Evolutionary conservation across 768 basidiomycete genomes (phyloP).

Genomic region (Terana coerulea): DNA sequence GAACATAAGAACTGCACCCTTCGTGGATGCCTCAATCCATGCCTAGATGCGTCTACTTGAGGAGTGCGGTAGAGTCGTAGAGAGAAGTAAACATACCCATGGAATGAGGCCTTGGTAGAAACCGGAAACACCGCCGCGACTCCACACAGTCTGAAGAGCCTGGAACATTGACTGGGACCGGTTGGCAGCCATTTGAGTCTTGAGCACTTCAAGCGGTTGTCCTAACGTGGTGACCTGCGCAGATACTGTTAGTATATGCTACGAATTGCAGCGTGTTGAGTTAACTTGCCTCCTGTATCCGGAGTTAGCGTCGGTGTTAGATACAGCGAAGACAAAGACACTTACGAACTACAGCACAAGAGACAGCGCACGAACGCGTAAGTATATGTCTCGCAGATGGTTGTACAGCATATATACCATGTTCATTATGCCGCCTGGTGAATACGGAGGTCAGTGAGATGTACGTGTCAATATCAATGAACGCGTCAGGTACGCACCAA

Average conservation of each 20-base stretch:
- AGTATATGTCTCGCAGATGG: conserved; percentile 10
- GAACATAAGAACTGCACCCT: conserved; percentile 94
- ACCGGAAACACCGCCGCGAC: conserved; percentile 82
- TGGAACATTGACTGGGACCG: conserved; percentile 87
- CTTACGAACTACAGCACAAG: conserved; percentile 34
- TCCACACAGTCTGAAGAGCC: conserved; percentile 84
- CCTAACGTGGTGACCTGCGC: conserved; percentile 92
- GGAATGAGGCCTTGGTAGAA: conserved; percentile 99
- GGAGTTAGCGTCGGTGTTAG: conserved; percentile 17
- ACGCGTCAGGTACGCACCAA: conserved; percentile 58
- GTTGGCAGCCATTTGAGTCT: conserved; percentile 99
- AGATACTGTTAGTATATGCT: background rate
- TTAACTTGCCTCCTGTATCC: conserved; percentile 71
- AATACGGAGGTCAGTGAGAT: conserved; percentile 17
- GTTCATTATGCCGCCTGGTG: conserved; percentile 94
- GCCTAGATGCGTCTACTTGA: conserved; percentile 48
- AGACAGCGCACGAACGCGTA: conserved; percentile 4
- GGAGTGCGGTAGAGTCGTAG: background rate
- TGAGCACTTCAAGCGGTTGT: conserved; percentile 96
- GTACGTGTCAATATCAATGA: conserved; percentile 15
- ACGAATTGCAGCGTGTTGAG: no score
- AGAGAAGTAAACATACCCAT: conserved; percentile 60
- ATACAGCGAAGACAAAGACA: conserved; percentile 13
- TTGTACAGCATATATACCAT: conserved; percentile 55
- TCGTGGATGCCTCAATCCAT: conserved; percentile 99